A percentile compares a stretch with the other conserved stretches of the same genome.
These are phyloP conservation scores for Globisporangium okanoganense DNA, from an alignment of 352 stramenopile genomes.

Conservation along the genomic window DNA sequence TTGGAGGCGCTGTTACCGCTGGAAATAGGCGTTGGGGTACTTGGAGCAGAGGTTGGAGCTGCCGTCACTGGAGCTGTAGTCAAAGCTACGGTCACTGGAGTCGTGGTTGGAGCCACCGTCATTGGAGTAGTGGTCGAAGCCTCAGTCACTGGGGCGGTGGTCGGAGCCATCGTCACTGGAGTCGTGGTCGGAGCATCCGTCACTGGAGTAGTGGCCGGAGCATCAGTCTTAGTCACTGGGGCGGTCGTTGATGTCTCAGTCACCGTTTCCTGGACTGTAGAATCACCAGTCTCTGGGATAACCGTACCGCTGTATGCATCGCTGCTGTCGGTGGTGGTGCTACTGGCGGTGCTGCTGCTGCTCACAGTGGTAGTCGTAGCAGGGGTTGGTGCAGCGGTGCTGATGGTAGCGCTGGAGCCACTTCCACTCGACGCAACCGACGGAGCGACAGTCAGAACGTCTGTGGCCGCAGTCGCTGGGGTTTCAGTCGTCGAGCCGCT, in stretches of 20 bases:
- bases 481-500: not conserved
- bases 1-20: not conserved
- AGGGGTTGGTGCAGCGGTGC: not conserved
- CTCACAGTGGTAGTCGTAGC: not conserved
- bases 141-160: not conserved
- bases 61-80: no score
- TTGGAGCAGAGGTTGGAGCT: not conserved
- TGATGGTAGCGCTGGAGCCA: not conserved
- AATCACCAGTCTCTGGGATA: no score
- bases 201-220: not conserved
- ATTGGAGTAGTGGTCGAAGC: not conserved
- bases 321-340: not conserved
- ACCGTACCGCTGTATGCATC: not conserved
- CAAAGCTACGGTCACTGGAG: not conserved
- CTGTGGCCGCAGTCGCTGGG: not conserved
- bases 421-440: not conserved
- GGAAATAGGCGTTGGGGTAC: not conserved
- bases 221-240: not conserved
- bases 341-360: not conserved
- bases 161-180: not conserved
- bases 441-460: not conserved
- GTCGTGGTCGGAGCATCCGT: not conserved
- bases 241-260: not conserved
- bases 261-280: not conserved
- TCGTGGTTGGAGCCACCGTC: not conserved